Evolutionary conservation across 2,329 filamentous ascomycete genomes (phyloP).

Genomic region (Sphaerulina populicola): DNA sequence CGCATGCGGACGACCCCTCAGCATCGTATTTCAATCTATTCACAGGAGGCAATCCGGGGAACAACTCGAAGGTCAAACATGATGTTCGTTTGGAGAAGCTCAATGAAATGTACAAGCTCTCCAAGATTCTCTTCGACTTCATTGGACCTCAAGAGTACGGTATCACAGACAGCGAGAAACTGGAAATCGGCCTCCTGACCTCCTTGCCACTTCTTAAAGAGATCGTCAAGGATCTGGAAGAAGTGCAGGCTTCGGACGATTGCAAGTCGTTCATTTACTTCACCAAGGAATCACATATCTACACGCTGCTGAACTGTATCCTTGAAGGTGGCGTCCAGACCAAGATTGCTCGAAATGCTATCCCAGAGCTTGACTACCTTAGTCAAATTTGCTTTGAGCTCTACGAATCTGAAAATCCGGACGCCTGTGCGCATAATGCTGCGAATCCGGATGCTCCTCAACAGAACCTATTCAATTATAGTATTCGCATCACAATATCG

Average conservation of each 20-base stretch:
- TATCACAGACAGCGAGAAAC: constrained; percentile 88
- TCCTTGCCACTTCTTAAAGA: constrained; percentile 90
- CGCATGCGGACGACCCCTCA: constrained; percentile 37
- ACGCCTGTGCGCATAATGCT: constrained; percentile 49
- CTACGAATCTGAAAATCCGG: constrained; percentile 78
- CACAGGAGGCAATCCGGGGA: constrained; percentile 54
- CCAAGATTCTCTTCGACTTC: constrained; percentile 94
- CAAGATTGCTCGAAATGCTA: constrained; percentile 90
- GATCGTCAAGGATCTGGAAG: constrained; percentile 92
- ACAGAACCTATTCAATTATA: constrained; percentile 63
- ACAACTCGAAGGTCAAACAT: constrained; percentile 60
- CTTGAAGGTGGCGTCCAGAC: constrained; percentile 93
- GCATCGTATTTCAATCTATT: constrained; percentile 83
- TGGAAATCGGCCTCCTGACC: constrained; percentile 94
- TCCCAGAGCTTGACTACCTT: constrained; percentile 94
- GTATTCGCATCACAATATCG: constrained; percentile 89
- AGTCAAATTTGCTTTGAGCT: constrained; percentile 97
- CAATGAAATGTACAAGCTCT: constrained; percentile 83
- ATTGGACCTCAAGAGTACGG: constrained; percentile 98
- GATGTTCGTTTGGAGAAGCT: constrained; percentile 81
- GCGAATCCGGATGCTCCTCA: constrained; percentile 12
- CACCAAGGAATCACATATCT: constrained; percentile 98
- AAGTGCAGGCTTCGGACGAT: constrained; percentile 89
- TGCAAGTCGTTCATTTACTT: constrained; percentile 98
- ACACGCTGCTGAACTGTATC: constrained; percentile 95